Percentiles rank a stretch among this genome's conserved stretches.
These are phyloP conservation scores for Crataegus laevigata DNA, from an alignment of 306 rosid genomes.

Conservation along the genomic window DNA sequence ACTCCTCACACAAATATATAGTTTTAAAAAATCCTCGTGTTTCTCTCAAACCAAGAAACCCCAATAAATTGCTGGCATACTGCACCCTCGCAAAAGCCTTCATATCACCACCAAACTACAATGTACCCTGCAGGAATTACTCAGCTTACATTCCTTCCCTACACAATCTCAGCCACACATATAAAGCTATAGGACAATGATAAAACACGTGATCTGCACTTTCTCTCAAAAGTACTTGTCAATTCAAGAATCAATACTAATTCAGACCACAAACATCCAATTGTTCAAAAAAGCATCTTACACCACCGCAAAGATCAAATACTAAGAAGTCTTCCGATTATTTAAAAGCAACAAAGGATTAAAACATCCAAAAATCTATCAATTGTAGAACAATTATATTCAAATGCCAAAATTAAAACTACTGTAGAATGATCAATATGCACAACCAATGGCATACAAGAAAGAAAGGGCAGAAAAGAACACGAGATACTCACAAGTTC, in stretches of 20 bases:
- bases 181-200: background rate
- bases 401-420: background rate
- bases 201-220: background rate
- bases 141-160: background rate
- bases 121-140: background rate
- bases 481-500: slow-evolving; percentile 64
- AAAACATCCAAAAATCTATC: background rate
- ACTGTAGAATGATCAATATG: background rate
- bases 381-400: background rate
- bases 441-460: slow-evolving; percentile 9
- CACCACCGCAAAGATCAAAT: background rate
- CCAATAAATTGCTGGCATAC: background rate
- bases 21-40: background rate
- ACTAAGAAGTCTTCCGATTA: background rate
- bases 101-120: background rate
- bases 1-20: background rate
- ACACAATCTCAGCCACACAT: background rate
- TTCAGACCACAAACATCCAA: slow-evolving; percentile 5
- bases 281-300: background rate
- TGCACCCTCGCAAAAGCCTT: background rate
- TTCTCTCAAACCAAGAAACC: background rate
- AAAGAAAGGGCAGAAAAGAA: slow-evolving; percentile 14
- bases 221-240: background rate
- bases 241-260: background rate
- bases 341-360: background rate